Percentiles rank a stretch among this genome's conserved stretches.
These are phyloP conservation scores for Cyberlindnera meyerae DNA, from an alignment of 805 yeast species.

Conservation along the genomic window DNA sequence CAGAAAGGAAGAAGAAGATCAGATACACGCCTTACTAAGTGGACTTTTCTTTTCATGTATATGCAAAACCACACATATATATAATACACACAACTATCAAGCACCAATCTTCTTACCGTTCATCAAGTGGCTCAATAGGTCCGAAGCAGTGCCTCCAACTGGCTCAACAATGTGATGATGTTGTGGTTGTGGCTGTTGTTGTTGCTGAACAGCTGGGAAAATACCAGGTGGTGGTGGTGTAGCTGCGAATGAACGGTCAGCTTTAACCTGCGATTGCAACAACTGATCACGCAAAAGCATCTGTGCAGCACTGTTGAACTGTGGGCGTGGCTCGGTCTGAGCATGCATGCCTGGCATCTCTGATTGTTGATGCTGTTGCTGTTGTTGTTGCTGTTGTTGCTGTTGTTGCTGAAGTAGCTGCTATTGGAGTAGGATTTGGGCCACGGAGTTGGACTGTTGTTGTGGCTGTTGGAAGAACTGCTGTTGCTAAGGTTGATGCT, in stretches of 20 bases:
- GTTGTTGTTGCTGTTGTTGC: constrained; percentile 29
- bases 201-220: constrained; percentile 24
- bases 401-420: constrained; percentile 27
- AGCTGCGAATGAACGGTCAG: constrained; percentile 35
- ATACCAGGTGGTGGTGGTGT: constrained; percentile 78
- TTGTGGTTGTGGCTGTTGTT: constrained; percentile 14
- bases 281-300: constrained; percentile 27
- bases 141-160: constrained; percentile 57
- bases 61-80: too few species aligned
- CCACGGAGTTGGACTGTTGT: constrained; percentile 21
- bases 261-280: constrained; percentile 20
- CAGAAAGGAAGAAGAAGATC: constrained; percentile 7
- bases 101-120: constrained; percentile 58
- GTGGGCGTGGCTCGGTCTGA: constrained; percentile 19
- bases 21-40: constrained; percentile 19
- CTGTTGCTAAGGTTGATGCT: constrained; percentile 22
- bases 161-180: constrained; percentile 22
- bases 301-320: constrained; percentile 16
- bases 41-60: too few species aligned
- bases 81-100: too few species aligned
- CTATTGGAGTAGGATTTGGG: constrained; percentile 23
- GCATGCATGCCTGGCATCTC: constrained; percentile 20
- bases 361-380: constrained; percentile 31
- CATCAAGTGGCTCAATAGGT: constrained; percentile 78
- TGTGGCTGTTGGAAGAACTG: constrained; percentile 11